Evolutionary conservation across 2,329 filamentous ascomycete genomes (phyloP).

Genomic region (Septoria linicola): DNA sequence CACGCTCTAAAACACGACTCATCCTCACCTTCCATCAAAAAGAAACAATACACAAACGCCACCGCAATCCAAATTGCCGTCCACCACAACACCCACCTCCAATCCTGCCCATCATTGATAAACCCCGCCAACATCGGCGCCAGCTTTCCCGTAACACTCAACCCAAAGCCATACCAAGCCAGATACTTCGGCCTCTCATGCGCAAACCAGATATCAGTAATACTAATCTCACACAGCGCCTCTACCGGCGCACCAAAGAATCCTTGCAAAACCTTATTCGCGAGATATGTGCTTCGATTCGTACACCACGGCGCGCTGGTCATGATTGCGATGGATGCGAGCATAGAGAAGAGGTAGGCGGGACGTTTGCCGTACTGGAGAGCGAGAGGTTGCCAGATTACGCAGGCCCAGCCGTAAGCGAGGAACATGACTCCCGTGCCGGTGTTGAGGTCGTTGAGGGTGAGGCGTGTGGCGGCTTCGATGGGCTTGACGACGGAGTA

Average conservation of each 20-base stretch:
- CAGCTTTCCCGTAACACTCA: slow-evolving; percentile 30
- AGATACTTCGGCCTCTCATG: slow-evolving; percentile 36
- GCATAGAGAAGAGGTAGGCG: slow-evolving; percentile 47
- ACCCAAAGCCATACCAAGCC: slow-evolving; percentile 33
- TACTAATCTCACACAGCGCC: slow-evolving; percentile 43
- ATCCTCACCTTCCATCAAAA: slow-evolving; percentile 53
- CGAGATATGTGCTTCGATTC: slow-evolving; percentile 49
- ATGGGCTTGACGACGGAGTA: slow-evolving; percentile 53
- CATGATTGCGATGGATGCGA: slow-evolving; percentile 42
- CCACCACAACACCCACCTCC: slow-evolving; percentile 53
- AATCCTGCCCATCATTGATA: slow-evolving; percentile 50
- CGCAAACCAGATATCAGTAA: slow-evolving; percentile 31
- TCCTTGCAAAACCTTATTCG: slow-evolving; percentile 49
- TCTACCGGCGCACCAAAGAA: slow-evolving; percentile 52
- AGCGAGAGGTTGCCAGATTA: slow-evolving; percentile 55
- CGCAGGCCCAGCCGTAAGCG: slow-evolving; percentile 50
- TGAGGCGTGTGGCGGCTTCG: slow-evolving; percentile 48
- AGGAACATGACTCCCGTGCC: slow-evolving; percentile 56
- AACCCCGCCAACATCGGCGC: slow-evolving; percentile 51
- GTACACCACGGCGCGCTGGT: slow-evolving; percentile 48
- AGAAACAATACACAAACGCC: slow-evolving; percentile 55
- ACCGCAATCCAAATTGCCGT: slow-evolving; percentile 54
- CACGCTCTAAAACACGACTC: neutral
- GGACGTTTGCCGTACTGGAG: slow-evolving; percentile 52
- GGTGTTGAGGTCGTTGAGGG: slow-evolving; percentile 46